Conservation (phyloP, 2,329 filamentous ascomycete species). For the Microdochium paspali region DNA sequence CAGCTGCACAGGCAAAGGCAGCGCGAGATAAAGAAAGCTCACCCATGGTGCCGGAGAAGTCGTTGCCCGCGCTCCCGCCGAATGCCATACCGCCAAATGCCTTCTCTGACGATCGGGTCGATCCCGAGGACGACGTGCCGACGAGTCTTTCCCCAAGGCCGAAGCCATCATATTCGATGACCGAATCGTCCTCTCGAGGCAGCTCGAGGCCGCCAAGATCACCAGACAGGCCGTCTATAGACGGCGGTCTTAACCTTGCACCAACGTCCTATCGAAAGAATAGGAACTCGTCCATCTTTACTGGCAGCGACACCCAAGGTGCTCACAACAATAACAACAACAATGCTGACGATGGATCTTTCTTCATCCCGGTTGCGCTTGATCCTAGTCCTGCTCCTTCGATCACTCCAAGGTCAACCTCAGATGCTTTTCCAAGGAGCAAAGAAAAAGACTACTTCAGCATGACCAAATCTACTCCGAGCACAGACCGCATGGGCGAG, state of each 20-base stretch:
- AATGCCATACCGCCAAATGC: conserved; percentile 55
- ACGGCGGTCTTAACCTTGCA: conserved; percentile 60
- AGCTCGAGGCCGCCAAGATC: conserved; percentile 43
- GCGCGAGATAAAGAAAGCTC: conserved; percentile 53
- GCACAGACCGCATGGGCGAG: conserved; percentile 35
- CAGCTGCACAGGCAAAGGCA: conserved; percentile 46
- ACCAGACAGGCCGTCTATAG: conserved; percentile 39
- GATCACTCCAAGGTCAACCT: conserved; percentile 42
- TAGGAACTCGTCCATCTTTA: conserved; percentile 60
- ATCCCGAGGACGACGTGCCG: conserved; percentile 56
- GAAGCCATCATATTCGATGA: conserved; percentile 36
- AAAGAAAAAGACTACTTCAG: conserved; percentile 54
- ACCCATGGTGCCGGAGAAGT: conserved; percentile 77
- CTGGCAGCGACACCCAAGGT: conserved; percentile 27
- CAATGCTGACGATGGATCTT: conserved; percentile 54
- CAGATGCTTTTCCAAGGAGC: conserved; percentile 34
- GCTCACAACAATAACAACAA: not conserved
- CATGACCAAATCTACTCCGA: conserved; percentile 26
- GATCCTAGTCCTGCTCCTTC: conserved; percentile 56
- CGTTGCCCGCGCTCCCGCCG: conserved; percentile 80
- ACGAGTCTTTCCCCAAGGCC: conserved; percentile 61
- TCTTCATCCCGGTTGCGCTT: conserved; percentile 67
- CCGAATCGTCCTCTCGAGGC: conserved; percentile 45
- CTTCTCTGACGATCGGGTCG: conserved; percentile 50
- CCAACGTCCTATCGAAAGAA: conserved; percentile 71